Conservation (phyloP, 1,284 basidiomycete species). For the Malassezia slooffiae region DNA sequence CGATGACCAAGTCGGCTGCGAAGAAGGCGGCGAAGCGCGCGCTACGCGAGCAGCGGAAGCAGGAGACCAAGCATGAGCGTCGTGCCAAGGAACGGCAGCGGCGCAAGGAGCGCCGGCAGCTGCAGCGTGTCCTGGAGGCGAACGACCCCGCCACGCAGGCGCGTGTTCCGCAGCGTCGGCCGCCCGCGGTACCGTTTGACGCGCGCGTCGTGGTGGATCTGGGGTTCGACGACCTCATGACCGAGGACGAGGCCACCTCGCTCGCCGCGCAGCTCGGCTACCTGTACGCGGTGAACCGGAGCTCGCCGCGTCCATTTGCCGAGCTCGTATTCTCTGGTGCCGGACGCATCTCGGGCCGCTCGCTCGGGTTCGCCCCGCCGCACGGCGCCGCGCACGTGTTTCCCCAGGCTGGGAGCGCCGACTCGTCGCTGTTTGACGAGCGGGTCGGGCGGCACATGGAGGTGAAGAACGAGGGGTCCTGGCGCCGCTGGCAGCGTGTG, state of each 20-base stretch:
- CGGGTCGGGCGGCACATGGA: constrained; percentile 62
- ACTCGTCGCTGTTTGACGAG: constrained; percentile 50
- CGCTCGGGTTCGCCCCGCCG: constrained; percentile 6
- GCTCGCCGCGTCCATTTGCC: constrained; percentile 60
- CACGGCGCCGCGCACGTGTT: constrained; percentile 2
- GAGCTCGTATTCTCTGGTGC: constrained; percentile 68
- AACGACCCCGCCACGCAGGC: constrained; percentile 51
- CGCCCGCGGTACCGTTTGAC: constrained; percentile 51
- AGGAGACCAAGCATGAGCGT: constrained; percentile 62
- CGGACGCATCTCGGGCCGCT: constrained; percentile 4
- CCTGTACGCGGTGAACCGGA: constrained; percentile 74
- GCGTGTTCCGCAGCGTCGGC: constrained; percentile 33
- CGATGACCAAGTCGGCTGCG: constrained; percentile 62
- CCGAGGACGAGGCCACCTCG: constrained; percentile 81
- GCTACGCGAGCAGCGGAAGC: constrained; percentile 52
- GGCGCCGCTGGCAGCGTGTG: constrained; percentile 67
- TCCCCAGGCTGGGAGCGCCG: constrained; percentile 3
- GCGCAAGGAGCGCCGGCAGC: constrained; percentile 48
- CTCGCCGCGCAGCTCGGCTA: constrained; percentile 77
- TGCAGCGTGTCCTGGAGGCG: constrained; percentile 1
- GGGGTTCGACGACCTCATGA: constrained; percentile 90
- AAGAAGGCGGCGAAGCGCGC: constrained; percentile 60
- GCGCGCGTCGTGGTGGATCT: constrained; percentile 70
- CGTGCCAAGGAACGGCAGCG: constrained; percentile 55
- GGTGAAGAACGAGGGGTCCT: constrained; percentile 60